Evolutionary conservation across 768 basidiomycete genomes (phyloP).

Genomic region (Lactarius sp.): DNA sequence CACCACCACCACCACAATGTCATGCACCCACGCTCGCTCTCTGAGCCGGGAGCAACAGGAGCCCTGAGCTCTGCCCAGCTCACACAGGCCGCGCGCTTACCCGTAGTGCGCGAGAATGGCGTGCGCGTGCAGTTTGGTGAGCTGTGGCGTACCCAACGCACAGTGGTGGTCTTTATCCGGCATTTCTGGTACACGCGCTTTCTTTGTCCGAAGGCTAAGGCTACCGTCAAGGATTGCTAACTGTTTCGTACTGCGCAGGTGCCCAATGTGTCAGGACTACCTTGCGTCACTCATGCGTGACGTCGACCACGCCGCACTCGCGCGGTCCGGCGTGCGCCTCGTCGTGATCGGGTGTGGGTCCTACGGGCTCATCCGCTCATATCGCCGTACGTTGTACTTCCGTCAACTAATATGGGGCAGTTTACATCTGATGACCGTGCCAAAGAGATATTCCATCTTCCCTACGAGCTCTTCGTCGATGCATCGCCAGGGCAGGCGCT

Average conservation of each 20-base stretch:
- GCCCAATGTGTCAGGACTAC: conserved; percentile 84
- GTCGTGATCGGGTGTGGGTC: conserved; percentile 80
- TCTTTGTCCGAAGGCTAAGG: neutral
- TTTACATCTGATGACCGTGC: neutral
- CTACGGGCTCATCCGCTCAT: conserved; percentile 68
- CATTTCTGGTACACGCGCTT: conserved; percentile 62
- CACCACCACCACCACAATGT: conserved; percentile 21
- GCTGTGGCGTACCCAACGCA: conserved; percentile 52
- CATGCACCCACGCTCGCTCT: conserved; percentile 17
- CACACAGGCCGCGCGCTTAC: conserved; percentile 52
- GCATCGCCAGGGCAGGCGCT: conserved; percentile 52
- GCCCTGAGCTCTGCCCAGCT: conserved; percentile 55
- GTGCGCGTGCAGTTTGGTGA: conserved; percentile 62
- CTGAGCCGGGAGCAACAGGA: conserved; percentile 41
- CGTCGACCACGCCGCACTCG: conserved; percentile 44
- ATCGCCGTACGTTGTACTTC: conserved; percentile 45
- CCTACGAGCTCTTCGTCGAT: conserved; percentile 76
- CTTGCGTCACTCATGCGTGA: conserved; percentile 59
- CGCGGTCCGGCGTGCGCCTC: conserved; percentile 49
- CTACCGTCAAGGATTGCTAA: conserved; percentile 12
- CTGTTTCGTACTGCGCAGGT: conserved; percentile 39
- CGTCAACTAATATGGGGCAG: neutral
- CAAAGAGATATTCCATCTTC: conserved; percentile 60
- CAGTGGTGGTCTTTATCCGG: conserved; percentile 79
- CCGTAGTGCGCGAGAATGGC: conserved; percentile 66